Conservation (phyloP, 139 green algal genomes). For the Tetraselmis chui region DNA sequence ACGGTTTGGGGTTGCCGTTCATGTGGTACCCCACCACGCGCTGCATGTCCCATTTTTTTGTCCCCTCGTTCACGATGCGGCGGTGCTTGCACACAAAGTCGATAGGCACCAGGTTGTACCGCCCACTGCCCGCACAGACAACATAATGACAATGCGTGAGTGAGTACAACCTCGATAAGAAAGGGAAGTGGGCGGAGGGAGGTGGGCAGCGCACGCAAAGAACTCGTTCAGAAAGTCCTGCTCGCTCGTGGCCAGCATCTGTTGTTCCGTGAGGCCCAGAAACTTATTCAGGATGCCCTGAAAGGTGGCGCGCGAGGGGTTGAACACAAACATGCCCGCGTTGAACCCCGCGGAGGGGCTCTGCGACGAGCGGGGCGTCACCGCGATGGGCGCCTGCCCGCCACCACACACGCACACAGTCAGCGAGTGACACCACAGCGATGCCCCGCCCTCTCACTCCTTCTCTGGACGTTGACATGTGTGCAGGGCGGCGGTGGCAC, state of each 20-base stretch:
- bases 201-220: conserved; percentile 9
- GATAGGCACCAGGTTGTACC: conserved; percentile 8
- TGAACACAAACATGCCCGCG: conserved; percentile 17
- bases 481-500: too few relatives aligned
- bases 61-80: conserved; percentile 9
- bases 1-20: conserved; percentile 23
- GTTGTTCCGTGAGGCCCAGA: background rate
- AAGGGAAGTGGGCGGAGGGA: too few relatives aligned
- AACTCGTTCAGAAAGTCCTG: conserved; percentile 21
- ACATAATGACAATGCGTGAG: too few relatives aligned
- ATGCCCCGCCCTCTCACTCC: too few relatives aligned
- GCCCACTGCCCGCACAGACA: background rate
- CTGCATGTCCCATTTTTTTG: conserved; percentile 15
- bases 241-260: conserved; percentile 16
- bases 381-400: conserved; percentile 1
- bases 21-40: conserved; percentile 23
- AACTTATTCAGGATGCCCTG: conserved; percentile 1
- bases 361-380: conserved; percentile 7
- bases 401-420: too few relatives aligned
- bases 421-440: too few relatives aligned
- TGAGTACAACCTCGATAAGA: too few relatives aligned
- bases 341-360: conserved; percentile 12
- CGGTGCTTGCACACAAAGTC: conserved; percentile 22
- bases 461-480: too few relatives aligned
- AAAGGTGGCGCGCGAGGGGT: background rate